Evolutionary conservation across 352 stramenopile species (phyloP).

Genomic region (Aphanomyces euteiches): DNA sequence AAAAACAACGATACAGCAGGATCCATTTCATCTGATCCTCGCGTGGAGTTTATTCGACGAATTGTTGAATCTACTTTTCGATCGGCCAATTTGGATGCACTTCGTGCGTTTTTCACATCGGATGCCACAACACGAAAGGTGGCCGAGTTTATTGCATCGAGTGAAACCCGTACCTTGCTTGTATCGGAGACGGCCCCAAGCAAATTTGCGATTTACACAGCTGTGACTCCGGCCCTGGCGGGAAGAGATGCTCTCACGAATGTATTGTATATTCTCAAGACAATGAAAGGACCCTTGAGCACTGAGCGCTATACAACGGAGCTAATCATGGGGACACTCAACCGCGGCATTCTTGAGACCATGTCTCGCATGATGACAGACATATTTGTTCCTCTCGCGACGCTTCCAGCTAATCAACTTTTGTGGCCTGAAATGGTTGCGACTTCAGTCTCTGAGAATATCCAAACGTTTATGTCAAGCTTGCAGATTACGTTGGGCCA

Average conservation of each 20-base stretch:
- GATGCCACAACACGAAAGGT: conserved; percentile 11
- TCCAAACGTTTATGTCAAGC: conserved; percentile 95
- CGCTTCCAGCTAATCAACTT: conserved; percentile 73
- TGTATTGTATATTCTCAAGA: conserved; percentile 76
- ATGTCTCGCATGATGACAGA: conserved; percentile 66
- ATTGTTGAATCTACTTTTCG: conserved; percentile 20
- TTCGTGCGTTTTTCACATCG: conserved; percentile 10
- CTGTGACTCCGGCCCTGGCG: background rate
- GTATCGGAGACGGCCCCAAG: conserved; percentile 13
- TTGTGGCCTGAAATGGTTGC: conserved; percentile 95
- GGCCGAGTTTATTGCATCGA: conserved; percentile 22
- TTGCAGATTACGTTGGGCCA: conserved; percentile 95
- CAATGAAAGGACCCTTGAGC: conserved; percentile 57
- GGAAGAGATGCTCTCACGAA: conserved; percentile 9
- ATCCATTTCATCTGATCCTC: background rate
- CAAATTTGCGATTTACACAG: conserved; percentile 1
- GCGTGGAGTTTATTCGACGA: conserved; percentile 18
- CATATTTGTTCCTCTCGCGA: conserved; percentile 69
- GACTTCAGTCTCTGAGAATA: conserved; percentile 95
- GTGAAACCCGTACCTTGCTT: conserved; percentile 17
- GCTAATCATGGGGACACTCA: conserved; percentile 67
- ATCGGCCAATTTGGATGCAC: conserved; percentile 18
- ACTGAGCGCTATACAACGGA: conserved; percentile 61
- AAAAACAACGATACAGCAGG: conserved; percentile 1
- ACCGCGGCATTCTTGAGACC: conserved; percentile 70